Percentiles rank a stretch among this genome's conserved stretches.
These are phyloP conservation scores for Nematocida minor DNA, from an alignment of 371 early-diverging fungal species.

Conservation along the genomic window DNA sequence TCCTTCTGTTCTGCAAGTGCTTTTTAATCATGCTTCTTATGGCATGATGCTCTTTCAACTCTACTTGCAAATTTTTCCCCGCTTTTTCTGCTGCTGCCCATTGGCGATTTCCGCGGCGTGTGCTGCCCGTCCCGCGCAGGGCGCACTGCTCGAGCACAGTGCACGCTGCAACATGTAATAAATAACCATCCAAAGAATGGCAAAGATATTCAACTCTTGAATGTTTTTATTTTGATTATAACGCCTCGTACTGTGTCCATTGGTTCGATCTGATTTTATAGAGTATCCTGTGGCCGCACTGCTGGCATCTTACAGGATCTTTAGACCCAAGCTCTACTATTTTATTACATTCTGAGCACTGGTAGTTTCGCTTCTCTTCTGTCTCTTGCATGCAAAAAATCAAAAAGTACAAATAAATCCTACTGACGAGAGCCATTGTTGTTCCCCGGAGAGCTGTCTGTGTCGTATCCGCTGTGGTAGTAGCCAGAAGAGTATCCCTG, in stretches of 20 bases:
- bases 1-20: too few relatives aligned
- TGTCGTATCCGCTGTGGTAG: conserved; percentile 47
- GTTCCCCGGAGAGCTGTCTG: conserved; percentile 19
- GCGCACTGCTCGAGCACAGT: neutral
- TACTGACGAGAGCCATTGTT: neutral
- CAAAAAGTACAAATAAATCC: neutral
- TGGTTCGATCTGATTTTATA: conserved; percentile 31
- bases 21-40: too few relatives aligned
- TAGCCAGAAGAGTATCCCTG: conserved; percentile 29
- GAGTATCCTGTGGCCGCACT: conserved; percentile 47
- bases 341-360: conserved; percentile 45
- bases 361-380: conserved; percentile 35
- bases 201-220: neutral
- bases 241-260: conserved; percentile 51
- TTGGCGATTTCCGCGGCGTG: too few relatives aligned
- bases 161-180: neutral
- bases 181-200: neutral
- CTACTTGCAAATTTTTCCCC: too few relatives aligned
- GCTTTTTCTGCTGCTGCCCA: too few relatives aligned
- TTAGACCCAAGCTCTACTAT: conserved; percentile 27
- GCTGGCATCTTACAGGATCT: conserved; percentile 29
- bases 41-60: too few relatives aligned
- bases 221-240: conserved; percentile 10
- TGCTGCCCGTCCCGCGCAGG: too few relatives aligned
- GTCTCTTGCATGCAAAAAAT: conserved; percentile 34